These are phyloP conservation scores for Oidiodendron maius DNA, from an alignment of 495 filamentous ascomycete species.

Conservation along the genomic window DNA sequence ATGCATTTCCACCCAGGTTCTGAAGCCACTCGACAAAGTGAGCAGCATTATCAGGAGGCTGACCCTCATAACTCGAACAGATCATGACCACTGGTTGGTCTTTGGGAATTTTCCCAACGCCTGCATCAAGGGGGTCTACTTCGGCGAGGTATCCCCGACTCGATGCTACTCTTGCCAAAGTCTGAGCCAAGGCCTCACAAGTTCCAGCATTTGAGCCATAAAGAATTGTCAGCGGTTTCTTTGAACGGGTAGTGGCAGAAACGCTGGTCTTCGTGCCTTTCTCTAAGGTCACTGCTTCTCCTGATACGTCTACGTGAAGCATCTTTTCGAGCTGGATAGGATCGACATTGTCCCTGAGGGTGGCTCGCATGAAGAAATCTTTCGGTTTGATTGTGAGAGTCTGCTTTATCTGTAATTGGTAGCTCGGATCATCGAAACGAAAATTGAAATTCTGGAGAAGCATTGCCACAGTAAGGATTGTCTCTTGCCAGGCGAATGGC, in stretches of 20 bases:
- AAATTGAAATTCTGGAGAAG: conserved; percentile 62
- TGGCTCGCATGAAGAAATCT: conserved; percentile 61
- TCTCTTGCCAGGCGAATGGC: conserved; percentile 60
- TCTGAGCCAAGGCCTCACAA: conserved; percentile 63
- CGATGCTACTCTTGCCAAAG: conserved; percentile 51
- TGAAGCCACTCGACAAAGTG: conserved; percentile 64
- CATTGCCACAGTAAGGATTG: conserved; percentile 44
- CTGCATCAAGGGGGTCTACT: conserved; percentile 54
- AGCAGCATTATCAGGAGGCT: conserved; percentile 68
- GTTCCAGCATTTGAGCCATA: conserved; percentile 75
- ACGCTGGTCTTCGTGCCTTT: conserved; percentile 18
- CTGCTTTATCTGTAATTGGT: conserved; percentile 61
- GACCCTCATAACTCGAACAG: conserved; percentile 68
- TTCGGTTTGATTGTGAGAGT: conserved; percentile 74
- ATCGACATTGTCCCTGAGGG: conserved; percentile 50
- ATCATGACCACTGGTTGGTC: conserved; percentile 60
- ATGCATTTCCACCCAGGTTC: conserved; percentile 31
- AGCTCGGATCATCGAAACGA: conserved; percentile 46
- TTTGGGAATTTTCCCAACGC: conserved; percentile 54
- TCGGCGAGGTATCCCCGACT: conserved; percentile 52
- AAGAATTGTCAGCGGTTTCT: conserved; percentile 54
- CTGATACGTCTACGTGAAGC: conserved; percentile 25
- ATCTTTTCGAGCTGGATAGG: conserved; percentile 49
- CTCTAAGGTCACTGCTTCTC: neutral
- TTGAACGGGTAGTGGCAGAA: conserved; percentile 6